Percentiles rank a stretch among this genome's conserved stretches.
Evolutionary conservation across 2,329 filamentous ascomycete species (phyloP).

Genomic region (Verticillium dahliae): DNA sequence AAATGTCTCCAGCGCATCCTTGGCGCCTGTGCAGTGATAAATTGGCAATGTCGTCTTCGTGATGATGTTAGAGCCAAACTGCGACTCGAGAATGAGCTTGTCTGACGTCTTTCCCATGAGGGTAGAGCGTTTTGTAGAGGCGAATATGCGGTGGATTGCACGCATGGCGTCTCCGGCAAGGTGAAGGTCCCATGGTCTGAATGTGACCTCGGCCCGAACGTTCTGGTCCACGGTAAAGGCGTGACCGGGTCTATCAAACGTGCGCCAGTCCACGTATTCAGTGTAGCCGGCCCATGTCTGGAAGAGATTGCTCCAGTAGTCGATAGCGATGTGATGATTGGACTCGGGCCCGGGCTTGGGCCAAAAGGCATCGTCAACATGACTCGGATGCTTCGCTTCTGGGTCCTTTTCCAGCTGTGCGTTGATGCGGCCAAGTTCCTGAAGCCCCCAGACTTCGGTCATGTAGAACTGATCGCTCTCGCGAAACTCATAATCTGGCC

Average conservation of each 20-base stretch:
- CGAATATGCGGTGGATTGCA: slow-evolving; percentile 22
- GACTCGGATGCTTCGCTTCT: slow-evolving; percentile 8
- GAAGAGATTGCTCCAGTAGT: slow-evolving; percentile 33
- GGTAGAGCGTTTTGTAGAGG: slow-evolving; percentile 19
- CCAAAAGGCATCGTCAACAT: slow-evolving; percentile 13
- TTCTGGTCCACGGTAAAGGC: slow-evolving; percentile 15
- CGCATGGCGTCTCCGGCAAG: slow-evolving; percentile 24
- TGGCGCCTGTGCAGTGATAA: slow-evolving; percentile 31
- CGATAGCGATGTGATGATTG: slow-evolving; percentile 28
- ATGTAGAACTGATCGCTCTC: slow-evolving; percentile 38
- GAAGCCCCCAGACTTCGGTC: slow-evolving; percentile 32
- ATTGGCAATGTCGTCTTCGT: slow-evolving; percentile 28
- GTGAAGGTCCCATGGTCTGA: slow-evolving; percentile 20
- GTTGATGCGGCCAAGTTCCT: slow-evolving; percentile 31
- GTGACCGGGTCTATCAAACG: slow-evolving; percentile 20
- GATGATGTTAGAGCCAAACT: slow-evolving; percentile 28
- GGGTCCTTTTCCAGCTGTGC: slow-evolving; percentile 16
- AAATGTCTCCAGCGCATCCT: slow-evolving; percentile 22
- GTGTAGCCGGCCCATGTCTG: slow-evolving; percentile 30
- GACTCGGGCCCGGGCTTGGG: slow-evolving; percentile 11
- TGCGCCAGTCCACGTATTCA: slow-evolving; percentile 23
- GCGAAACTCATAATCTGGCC: slow-evolving; percentile 20
- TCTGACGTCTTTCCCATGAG: slow-evolving; percentile 15
- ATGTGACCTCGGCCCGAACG: slow-evolving; percentile 14
- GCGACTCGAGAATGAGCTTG: slow-evolving; percentile 23